A percentile compares a stretch with the other conserved stretches of the same genome.
Evolutionary conservation across 257 asterid species (phyloP).

Genomic region (Anisodus tanguticus): DNA sequence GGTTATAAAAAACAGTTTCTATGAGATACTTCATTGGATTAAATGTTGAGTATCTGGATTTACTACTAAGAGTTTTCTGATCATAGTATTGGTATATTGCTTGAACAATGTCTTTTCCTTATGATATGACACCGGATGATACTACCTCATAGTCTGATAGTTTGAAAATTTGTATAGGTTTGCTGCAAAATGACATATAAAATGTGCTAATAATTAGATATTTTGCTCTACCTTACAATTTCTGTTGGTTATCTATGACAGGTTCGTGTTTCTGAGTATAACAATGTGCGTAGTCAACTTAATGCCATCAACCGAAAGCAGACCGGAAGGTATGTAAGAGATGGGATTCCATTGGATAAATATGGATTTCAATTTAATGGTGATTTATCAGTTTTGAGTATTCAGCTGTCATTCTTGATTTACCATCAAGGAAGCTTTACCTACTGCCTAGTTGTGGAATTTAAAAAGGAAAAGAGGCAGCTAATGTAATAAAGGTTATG

Average conservation of each 20-base stretch:
- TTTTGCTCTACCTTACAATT: background rate
- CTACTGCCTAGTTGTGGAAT: background rate
- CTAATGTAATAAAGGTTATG: background rate
- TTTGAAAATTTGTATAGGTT: background rate
- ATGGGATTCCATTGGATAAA: background rate
- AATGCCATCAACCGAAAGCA: slow-evolving; percentile 82
- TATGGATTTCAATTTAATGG: background rate
- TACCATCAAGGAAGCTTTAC: background rate
- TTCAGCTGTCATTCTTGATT: background rate
- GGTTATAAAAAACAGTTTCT: background rate
- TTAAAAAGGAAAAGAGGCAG: background rate
- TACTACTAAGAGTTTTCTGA: background rate
- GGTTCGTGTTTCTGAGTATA: slow-evolving; percentile 91
- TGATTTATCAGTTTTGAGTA: slow-evolving; percentile 16
- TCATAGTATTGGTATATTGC: background rate
- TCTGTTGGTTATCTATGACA: slow-evolving; percentile 45
- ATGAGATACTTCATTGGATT: slow-evolving; percentile 28
- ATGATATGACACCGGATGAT: background rate
- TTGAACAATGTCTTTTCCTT: background rate
- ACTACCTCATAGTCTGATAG: background rate
- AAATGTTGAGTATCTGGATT: background rate
- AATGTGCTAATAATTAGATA: background rate
- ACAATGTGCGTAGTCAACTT: slow-evolving; percentile 82
- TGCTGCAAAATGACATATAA: background rate
- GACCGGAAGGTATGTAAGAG: slow-evolving; percentile 67